Conservation (phyloP, 805 yeast genomes). For the Metschnikowia matae region DNA sequence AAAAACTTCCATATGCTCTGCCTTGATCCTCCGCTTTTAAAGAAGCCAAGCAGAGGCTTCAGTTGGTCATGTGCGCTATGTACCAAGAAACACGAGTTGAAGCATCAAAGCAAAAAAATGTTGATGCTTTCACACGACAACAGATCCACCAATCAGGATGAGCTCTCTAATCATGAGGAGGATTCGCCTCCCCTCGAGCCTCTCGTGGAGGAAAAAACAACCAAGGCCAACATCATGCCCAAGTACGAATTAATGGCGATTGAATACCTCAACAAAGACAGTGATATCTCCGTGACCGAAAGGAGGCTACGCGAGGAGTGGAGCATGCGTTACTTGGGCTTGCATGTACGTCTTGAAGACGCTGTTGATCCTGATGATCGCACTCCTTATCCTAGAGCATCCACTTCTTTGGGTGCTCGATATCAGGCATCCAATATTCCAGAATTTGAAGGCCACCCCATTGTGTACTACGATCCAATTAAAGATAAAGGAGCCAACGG, state of each 20-base stretch:
- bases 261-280: constrained; percentile 48
- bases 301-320: constrained; percentile 66
- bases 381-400: constrained; percentile 71
- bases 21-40: constrained; percentile 74
- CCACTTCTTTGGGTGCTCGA: constrained; percentile 68
- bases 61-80: constrained; percentile 89
- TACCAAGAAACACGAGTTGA: constrained; percentile 52
- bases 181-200: not conserved
- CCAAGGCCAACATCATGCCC: constrained; percentile 32
- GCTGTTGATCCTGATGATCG: constrained; percentile 73
- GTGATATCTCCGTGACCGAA: constrained; percentile 34
- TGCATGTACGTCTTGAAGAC: constrained; percentile 70
- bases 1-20: constrained; percentile 75
- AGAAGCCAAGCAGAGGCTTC: constrained; percentile 81
- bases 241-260: constrained; percentile 56
- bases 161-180: constrained; percentile 16
- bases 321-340: constrained; percentile 77
- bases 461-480: constrained; percentile 57
- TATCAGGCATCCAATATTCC: constrained; percentile 67
- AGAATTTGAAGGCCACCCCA: constrained; percentile 57
- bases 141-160: constrained; percentile 36
- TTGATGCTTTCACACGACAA: constrained; percentile 42
- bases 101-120: constrained; percentile 34
- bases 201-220: not conserved
- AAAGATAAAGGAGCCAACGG: constrained; percentile 6